Conservation (phyloP, 2,329 filamentous ascomycete species). For the Diaporthe humulicola region DNA sequence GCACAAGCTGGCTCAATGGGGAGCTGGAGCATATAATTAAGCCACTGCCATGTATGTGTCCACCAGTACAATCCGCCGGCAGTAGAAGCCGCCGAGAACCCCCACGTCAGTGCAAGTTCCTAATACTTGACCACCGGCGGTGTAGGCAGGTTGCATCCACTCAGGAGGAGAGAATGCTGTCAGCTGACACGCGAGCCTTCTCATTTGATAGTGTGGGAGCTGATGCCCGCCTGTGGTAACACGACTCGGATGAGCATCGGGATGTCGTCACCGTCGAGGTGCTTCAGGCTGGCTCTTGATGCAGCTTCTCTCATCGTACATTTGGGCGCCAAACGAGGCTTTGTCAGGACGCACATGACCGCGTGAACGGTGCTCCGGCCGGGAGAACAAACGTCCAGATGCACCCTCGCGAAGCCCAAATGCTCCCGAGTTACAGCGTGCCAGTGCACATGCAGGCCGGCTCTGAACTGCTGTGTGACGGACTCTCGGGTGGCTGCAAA, state of each 20-base stretch:
- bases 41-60: neutral
- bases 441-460: neutral
- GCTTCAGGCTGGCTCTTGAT: neutral
- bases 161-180: neutral
- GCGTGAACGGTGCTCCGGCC: neutral
- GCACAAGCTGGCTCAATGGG: neutral
- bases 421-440: neutral
- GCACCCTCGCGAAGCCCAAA: neutral
- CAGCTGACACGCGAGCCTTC: neutral
- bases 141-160: conserved; percentile 3
- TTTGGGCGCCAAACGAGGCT: no score
- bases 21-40: neutral
- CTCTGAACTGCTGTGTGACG: conserved; percentile 10
- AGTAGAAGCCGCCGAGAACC: neutral
- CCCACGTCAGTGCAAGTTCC: neutral
- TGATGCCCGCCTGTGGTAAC: neutral
- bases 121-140: neutral
- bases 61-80: neutral
- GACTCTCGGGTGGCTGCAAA: conserved; percentile 2
- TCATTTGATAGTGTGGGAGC: neutral
- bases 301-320: neutral
- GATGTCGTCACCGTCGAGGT: conserved; percentile 1
- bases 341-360: neutral
- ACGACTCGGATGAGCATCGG: conserved; percentile 3
- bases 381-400: neutral